Conservation (phyloP, 257 asterid species). For the Capsicum baccatum region DNA sequence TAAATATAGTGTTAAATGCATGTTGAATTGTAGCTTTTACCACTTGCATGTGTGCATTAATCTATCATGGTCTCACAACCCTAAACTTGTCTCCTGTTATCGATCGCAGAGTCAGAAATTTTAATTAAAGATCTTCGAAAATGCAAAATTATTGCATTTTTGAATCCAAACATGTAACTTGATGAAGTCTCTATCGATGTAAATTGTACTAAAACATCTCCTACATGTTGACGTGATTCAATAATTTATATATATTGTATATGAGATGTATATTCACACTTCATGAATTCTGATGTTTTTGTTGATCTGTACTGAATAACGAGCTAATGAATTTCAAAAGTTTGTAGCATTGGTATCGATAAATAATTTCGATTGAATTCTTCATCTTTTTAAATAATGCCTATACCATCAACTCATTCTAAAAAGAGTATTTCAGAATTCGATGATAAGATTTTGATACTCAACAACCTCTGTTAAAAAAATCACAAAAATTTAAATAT, state of each 20-base stretch:
- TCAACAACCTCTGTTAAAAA: background rate
- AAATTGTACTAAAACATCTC: background rate
- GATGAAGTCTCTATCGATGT: no score
- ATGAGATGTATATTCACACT: background rate
- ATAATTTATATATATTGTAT: background rate
- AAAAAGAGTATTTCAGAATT: background rate
- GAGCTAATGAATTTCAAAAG: background rate
- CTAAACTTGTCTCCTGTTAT: background rate
- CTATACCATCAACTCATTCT: background rate
- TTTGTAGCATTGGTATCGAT: background rate
- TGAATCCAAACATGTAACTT: background rate
- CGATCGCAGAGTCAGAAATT: background rate
- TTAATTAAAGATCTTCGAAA: background rate
- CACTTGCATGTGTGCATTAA: background rate
- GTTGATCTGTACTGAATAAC: background rate
- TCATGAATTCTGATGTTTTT: background rate
- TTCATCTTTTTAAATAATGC: background rate
- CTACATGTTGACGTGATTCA: background rate
- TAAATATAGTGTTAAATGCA: constrained; percentile 18
- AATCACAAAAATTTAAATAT: background rate
- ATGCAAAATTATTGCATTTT: background rate
- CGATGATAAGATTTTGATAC: background rate
- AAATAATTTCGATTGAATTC: background rate
- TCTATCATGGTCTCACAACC: background rate
- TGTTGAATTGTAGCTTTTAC: constrained; percentile 16